phyloP scores from a whole-genome alignment of 805 yeast species.

The Saccharomycopsis javanensis region DNA sequence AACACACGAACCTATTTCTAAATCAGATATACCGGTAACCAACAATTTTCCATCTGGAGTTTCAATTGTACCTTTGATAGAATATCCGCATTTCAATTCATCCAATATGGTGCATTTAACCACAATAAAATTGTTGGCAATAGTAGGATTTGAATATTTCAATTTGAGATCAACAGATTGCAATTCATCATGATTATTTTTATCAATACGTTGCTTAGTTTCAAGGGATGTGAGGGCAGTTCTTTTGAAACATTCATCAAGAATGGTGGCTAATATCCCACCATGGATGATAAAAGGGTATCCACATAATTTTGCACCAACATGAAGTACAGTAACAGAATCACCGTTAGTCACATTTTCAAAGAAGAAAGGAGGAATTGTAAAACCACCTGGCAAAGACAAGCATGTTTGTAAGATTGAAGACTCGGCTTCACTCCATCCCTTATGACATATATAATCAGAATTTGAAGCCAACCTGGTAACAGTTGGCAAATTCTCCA shows the following conservation, averaged over 20 bases:
- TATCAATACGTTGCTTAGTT: slow-evolving; percentile 24
- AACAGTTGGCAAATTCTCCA: slow-evolving; percentile 43
- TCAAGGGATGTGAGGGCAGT: slow-evolving; percentile 32
- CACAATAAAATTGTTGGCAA: slow-evolving; percentile 68
- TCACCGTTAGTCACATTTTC: slow-evolving; percentile 37
- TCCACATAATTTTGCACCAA: slow-evolving; percentile 74
- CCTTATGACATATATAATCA: slow-evolving; percentile 31
- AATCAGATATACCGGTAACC: slow-evolving; percentile 38
- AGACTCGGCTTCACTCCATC: slow-evolving; percentile 30
- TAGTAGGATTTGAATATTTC: slow-evolving; percentile 59
- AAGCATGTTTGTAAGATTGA: slow-evolving; percentile 28
- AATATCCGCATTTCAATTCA: slow-evolving; percentile 21
- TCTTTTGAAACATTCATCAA: slow-evolving; percentile 67
- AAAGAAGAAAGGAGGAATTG: slow-evolving; percentile 63
- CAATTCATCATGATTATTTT: slow-evolving; percentile 30
- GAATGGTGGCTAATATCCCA: slow-evolving; percentile 70
- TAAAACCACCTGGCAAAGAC: slow-evolving; percentile 68
- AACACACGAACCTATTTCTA: background rate
- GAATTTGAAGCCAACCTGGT: slow-evolving; percentile 32
- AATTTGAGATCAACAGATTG: slow-evolving; percentile 30
- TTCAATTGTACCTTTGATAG: slow-evolving; percentile 44
- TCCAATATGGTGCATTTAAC: slow-evolving; percentile 39
- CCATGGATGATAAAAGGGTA: slow-evolving; percentile 86
- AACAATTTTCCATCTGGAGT: slow-evolving; percentile 42
- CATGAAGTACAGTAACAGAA: slow-evolving; percentile 58